Base-by-base conservation (phyloP, 768 basidiomycete genomes). In the Wakefieldia striispora region DNA sequence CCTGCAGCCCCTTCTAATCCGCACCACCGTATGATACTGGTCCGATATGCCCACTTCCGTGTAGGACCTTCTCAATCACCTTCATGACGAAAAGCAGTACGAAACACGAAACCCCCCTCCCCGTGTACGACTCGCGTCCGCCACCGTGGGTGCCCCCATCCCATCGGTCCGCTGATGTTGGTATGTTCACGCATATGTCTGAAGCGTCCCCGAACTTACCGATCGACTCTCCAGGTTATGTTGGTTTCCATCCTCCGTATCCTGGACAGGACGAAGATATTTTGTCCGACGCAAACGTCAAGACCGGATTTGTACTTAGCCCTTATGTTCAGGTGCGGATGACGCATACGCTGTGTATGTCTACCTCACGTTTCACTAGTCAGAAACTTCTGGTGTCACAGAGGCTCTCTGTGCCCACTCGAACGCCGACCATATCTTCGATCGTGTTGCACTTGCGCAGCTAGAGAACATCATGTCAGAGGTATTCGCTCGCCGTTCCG, bases 391-490 rank as follows among this genome's bases (percentile, higher is more conserved):
- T 8, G 38, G 56, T 1, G 53, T 53, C 20, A 19, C 56, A 19
- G 61, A 59, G 20, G 37, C 47, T 17, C 38, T 65, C 7, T 17
- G 14, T 29, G 51, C 52, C 10, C 50, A 57, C 35, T 54, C 52
- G 20, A 47, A 52, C 35, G n/a, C 40, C 4, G 62, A 56, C 12
- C 74, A 70, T 21, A 63, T 86, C 31, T 74, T 78, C 38, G 74
- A 79, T 37, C 71, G 74, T 24, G 74, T 74, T 54, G 75, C 80
- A 4, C 67, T 90, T 4, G 60, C 66, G 3, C 82, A 82, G 42
- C 70, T 92, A 33, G 88, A 91, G 57, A 79, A 81, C 43, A 71
- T 93, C 24, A 87, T 91, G 82, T 79, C 82, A 45, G 85, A 88
- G 55, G 81, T 92, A 43, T 86, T 91, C 50, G 63, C 72, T 41